Evolutionary conservation across 139 green algal species (phyloP).

Genomic region (Haematococcus sp.): DNA sequence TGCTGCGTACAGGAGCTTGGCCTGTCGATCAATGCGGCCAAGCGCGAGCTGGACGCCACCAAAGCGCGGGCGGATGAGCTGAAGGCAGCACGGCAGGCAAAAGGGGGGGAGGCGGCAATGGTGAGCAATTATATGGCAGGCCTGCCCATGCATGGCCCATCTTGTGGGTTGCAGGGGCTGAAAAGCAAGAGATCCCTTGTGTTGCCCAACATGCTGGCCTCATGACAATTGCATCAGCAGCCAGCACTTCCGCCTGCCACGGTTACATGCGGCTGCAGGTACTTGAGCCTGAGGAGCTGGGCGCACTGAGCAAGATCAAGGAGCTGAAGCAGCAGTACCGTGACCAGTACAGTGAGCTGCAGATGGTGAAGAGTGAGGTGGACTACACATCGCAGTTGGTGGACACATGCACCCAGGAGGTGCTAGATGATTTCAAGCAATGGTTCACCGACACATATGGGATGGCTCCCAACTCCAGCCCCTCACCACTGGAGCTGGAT

Average conservation of each 20-base stretch:
- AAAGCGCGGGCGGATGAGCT: slow-evolving; percentile 27
- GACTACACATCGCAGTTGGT: slow-evolving; percentile 52
- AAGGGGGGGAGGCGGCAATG: slow-evolving; percentile 24
- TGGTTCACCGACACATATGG: slow-evolving; percentile 26
- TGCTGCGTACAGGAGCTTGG: slow-evolving; percentile 29
- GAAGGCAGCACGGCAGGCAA: slow-evolving; percentile 20
- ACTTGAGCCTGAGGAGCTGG: slow-evolving; percentile 39
- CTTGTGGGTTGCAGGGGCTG: not conserved
- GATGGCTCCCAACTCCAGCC: too few species aligned
- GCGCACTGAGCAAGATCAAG: slow-evolving; percentile 26
- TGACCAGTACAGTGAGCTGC: slow-evolving; percentile 45
- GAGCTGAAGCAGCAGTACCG: slow-evolving; percentile 38
- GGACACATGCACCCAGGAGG: slow-evolving; percentile 47
- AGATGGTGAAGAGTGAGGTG: slow-evolving; percentile 44
- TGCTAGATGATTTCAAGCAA: slow-evolving; percentile 40
- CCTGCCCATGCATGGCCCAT: too few species aligned
- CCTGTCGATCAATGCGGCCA: slow-evolving; percentile 36
- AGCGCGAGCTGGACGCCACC: slow-evolving; percentile 43
- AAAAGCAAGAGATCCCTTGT: not conserved
- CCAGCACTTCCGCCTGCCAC: too few species aligned
- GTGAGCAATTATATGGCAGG: too few species aligned
- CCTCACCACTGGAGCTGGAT: too few species aligned
- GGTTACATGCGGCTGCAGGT: slow-evolving; percentile 41
- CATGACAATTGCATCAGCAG: not conserved
- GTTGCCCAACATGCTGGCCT: not conserved